Base-by-base conservation (phyloP, 1,284 basidiomycete species). In the Cryptococcus sp. region DNA sequence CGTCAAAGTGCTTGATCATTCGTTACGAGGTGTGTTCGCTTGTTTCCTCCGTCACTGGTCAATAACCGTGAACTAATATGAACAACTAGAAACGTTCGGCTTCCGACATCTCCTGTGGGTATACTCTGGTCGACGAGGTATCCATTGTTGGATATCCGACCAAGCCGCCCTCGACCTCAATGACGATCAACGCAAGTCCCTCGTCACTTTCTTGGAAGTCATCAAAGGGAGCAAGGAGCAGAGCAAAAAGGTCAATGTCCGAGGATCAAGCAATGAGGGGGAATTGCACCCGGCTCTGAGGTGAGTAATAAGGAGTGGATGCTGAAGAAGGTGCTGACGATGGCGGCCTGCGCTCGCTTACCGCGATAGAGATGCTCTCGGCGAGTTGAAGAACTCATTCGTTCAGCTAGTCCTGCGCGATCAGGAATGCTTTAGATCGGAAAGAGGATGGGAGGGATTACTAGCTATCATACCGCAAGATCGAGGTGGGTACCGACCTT, bases 141-240 rank as follows among this genome's bases (percentile, higher is more conserved):
- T 99, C 69, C 95, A 99, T 82, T 85, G 93, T 75, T 99, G 95
- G 95, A 87, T 99, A 61, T 94, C 91, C 6, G 95, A 99, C 77
- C 81, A 83, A 51, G 85, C 89, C 56, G 96, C 96, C 0, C 84
- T 96, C 81, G 86, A 85, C 60, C 81, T 99, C 52, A 93, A 90
- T 4, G 96, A 99, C 73, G 92, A 96, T 63, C 88, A 95, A 76
- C 82, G 96, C 42, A 88, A 86, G 70, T 85, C 92, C 0, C 81
- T 99, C 46, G 91, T 97, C 17, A 86, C 84, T 19, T 97, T 89
- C 81, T 79, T 98, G 66, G 91, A 93, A 54, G 88, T 98, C 11
- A 83, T 97, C 64, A 88, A 88, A 66, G 88, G 90, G 6, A 87
- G 90, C 20, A 88, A 88, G 61, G 89, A 93, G 70, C 87, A 87